Conservation (phyloP, 2,329 filamentous ascomycete species). For the Aspergillus sp. region DNA sequence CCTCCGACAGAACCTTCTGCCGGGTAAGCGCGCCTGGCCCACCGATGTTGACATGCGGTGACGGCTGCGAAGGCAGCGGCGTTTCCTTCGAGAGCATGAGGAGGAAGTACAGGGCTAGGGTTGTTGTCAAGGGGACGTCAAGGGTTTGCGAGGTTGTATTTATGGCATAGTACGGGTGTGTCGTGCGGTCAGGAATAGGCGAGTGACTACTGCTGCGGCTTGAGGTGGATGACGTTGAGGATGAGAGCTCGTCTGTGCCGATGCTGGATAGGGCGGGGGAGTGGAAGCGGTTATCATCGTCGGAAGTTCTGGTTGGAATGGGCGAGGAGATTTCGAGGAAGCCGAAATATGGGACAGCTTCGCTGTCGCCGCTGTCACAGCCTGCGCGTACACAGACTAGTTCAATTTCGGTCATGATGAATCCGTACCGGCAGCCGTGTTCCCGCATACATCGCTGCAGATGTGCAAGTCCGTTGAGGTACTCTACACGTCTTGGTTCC, state of each 20-base stretch:
- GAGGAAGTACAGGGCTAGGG: slow-evolving; percentile 56
- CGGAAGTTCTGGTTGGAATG: slow-evolving; percentile 44
- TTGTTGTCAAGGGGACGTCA: slow-evolving; percentile 46
- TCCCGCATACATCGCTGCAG: slow-evolving; percentile 90
- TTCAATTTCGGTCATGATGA: slow-evolving; percentile 94
- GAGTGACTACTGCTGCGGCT: slow-evolving; percentile 5
- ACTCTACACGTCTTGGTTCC: slow-evolving; percentile 78
- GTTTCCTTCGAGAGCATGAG: slow-evolving; percentile 59
- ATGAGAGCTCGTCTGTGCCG: slow-evolving; percentile 17
- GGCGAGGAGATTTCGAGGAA: slow-evolving; percentile 66
- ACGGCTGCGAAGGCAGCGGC: slow-evolving; percentile 50
- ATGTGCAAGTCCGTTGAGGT: slow-evolving; percentile 77
- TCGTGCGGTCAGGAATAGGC: not conserved
- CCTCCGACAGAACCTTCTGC: slow-evolving; percentile 46
- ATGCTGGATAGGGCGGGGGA: slow-evolving; percentile 24
- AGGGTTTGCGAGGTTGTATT: slow-evolving; percentile 6
- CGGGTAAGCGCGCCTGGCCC: slow-evolving; percentile 52
- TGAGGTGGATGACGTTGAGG: slow-evolving; percentile 13
- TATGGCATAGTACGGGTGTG: not conserved
- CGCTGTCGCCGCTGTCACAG: slow-evolving; percentile 45
- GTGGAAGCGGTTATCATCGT: not conserved
- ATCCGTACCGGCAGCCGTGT: slow-evolving; percentile 86
- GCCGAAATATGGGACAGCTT: slow-evolving; percentile 69
- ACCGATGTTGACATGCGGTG: slow-evolving; percentile 56
- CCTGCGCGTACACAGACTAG: slow-evolving; percentile 83